Conservation (phyloP, 441 rosid species). For the Euphorbia schlechtendalii region DNA sequence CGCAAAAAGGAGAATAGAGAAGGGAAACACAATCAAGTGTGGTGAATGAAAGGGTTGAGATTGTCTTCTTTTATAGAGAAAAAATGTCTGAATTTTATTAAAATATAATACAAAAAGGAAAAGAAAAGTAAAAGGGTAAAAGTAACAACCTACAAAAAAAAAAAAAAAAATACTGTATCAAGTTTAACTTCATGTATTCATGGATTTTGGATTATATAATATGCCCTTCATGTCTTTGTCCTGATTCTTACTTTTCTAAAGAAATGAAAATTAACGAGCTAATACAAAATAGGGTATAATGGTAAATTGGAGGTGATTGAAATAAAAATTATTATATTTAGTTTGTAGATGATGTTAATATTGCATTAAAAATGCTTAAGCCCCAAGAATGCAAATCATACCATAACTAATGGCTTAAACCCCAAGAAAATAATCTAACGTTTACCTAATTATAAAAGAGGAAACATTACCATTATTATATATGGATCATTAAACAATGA, state of each 20-base stretch:
- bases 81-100: background rate
- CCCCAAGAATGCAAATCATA: background rate
- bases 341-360: too few species aligned
- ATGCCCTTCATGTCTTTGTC: background rate
- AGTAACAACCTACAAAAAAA: background rate
- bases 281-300: background rate
- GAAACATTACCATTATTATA: background rate
- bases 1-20: conserved; percentile 18
- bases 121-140: background rate
- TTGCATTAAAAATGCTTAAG: conserved; percentile 1
- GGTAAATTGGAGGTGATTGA: background rate
- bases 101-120: background rate
- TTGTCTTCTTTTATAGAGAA: conserved; percentile 23
- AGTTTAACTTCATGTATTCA: too few species aligned
- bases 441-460: background rate
- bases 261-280: background rate
- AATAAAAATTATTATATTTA: background rate
- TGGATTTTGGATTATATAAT: background rate
- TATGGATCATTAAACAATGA: background rate
- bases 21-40: conserved; percentile 10
- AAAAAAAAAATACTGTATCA: background rate
- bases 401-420: background rate
- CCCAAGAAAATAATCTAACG: background rate
- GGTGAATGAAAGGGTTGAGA: conserved; percentile 1
- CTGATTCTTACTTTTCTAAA: background rate